Percentiles rank a stretch among this genome's conserved stretches.
Evolutionary conservation across 169 alveolate species (phyloP).

Genomic region (Ichthyophthirius multifiliis): DNA sequence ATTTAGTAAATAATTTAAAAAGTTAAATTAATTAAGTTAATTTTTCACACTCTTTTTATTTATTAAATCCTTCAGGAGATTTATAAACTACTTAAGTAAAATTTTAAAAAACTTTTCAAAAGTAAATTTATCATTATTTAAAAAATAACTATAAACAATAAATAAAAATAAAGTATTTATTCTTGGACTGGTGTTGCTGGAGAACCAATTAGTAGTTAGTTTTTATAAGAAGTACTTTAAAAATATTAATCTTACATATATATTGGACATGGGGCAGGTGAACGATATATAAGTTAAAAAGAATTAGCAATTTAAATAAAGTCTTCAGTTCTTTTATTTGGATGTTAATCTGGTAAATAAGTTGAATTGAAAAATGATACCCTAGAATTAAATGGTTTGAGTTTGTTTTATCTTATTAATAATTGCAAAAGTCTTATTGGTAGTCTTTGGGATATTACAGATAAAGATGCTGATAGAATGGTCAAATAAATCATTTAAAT

Average conservation of each 20-base stretch:
- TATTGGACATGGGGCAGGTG: constrained; percentile 2
- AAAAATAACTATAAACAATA: neutral
- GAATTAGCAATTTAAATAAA: neutral
- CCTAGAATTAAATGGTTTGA: neutral
- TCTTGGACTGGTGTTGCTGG: constrained; percentile 3
- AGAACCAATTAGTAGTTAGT: neutral
- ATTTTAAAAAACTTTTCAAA: neutral
- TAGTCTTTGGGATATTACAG: constrained; percentile 8
- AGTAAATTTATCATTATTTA: neutral
- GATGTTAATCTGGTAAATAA: neutral
- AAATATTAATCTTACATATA: neutral
- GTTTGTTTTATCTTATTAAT: neutral
- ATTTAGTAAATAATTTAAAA: neutral
- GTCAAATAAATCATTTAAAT: neutral
- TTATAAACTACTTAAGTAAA: neutral
- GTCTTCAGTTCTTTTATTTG: neutral
- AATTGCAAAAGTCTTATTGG: neutral
- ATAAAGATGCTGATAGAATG: constrained; percentile 1
- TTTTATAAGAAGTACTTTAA: neutral
- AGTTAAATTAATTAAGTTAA: neutral
- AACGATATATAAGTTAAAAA: neutral
- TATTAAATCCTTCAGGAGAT: constrained; percentile 1
- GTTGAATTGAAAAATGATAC: neutral
- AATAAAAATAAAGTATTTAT: neutral
- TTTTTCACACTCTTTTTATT: neutral